phyloP scores from a whole-genome alignment of 495 filamentous ascomycete species.

The Talaromyces adpressus region DNA sequence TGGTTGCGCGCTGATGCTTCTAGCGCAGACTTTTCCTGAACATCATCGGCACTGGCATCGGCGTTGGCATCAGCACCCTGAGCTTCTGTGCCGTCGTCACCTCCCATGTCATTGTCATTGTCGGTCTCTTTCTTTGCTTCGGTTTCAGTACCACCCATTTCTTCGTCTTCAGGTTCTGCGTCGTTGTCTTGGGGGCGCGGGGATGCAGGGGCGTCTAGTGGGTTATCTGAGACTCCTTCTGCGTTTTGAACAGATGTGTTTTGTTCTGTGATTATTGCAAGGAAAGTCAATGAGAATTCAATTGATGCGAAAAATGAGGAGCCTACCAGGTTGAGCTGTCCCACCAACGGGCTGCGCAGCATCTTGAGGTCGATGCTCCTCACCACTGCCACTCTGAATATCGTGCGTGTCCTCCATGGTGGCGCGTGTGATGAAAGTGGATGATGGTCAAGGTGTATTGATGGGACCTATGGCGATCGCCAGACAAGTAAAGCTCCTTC shows the following conservation, averaged over 20 bases:
- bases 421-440: background rate
- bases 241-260: constrained; percentile 21
- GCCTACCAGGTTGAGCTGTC: constrained; percentile 26
- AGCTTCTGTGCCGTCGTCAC: constrained; percentile 31
- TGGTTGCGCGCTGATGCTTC: constrained; percentile 84
- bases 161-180: constrained; percentile 67
- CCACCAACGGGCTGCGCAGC: constrained; percentile 22
- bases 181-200: constrained; percentile 60
- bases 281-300: constrained; percentile 2
- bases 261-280: constrained; percentile 22
- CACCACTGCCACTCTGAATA: constrained; percentile 9
- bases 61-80: constrained; percentile 34
- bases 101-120: constrained; percentile 35
- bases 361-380: constrained; percentile 22
- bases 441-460: background rate
- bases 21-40: constrained; percentile 66
- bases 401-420: constrained; percentile 1
- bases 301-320: constrained; percentile 4
- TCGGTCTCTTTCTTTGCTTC: constrained; percentile 53
- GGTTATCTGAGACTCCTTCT: constrained; percentile 58
- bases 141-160: constrained; percentile 70
- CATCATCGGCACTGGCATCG: constrained; percentile 39
- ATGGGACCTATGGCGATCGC: background rate
- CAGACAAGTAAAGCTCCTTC: background rate
- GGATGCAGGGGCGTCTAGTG: constrained; percentile 75